phyloP scores from a whole-genome alignment of 345 rosid species.

The Mangifera indica region DNA sequence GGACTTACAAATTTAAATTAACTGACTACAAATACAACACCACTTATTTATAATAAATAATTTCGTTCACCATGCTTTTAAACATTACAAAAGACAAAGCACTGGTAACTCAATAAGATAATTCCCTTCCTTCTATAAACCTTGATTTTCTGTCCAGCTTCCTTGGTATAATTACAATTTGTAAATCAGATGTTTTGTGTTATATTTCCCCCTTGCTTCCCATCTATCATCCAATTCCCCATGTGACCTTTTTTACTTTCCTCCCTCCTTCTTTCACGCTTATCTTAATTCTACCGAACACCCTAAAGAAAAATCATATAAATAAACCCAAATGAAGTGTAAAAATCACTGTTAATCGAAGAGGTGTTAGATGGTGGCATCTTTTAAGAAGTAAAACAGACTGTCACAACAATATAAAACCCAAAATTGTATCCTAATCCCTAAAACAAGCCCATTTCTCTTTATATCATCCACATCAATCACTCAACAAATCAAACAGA shows the following conservation, averaged over 20 bases:
- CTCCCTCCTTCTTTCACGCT: neutral
- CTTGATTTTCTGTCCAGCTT: neutral
- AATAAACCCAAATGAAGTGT: too few relatives aligned
- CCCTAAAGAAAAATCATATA: too few relatives aligned
- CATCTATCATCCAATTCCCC: too few relatives aligned
- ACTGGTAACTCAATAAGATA: neutral
- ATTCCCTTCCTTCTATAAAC: neutral
- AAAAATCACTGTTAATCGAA: too few relatives aligned
- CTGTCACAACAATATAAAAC: neutral
- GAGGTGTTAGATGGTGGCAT: too few relatives aligned
- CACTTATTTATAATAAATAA: too few relatives aligned
- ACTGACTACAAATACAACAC: too few relatives aligned
- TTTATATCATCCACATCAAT: neutral
- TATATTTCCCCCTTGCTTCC: neutral
- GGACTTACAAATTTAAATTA: too few relatives aligned
- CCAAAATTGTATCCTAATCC: neutral
- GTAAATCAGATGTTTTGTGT: neutral
- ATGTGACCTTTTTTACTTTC: neutral
- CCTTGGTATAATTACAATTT: neutral
- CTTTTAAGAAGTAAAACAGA: too few relatives aligned
- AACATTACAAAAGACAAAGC: neutral
- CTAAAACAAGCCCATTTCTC: neutral
- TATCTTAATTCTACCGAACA: neutral
- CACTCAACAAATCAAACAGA: slow-evolving; percentile 3
- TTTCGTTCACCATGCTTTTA: neutral